Evolutionary conservation across 495 filamentous ascomycete species (phyloP).

Genomic region (Penicillium lividum): DNA sequence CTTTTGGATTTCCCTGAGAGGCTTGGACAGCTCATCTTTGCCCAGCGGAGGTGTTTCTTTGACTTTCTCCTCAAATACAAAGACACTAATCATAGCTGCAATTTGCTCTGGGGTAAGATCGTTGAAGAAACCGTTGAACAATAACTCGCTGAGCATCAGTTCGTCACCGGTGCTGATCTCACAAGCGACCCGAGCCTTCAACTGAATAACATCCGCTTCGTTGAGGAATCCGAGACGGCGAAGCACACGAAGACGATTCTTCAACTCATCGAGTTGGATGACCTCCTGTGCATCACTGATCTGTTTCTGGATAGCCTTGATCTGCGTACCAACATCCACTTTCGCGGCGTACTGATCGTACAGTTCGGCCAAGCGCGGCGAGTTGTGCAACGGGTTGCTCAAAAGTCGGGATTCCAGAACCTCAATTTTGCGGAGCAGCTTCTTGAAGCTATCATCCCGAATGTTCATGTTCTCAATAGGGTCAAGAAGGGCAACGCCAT

Average conservation of each 20-base stretch:
- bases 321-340: constrained; percentile 69
- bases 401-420: constrained; percentile 91
- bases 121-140: constrained; percentile 98
- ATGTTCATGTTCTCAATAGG: constrained; percentile 96
- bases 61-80: constrained; percentile 95
- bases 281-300: constrained; percentile 80
- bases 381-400: constrained; percentile 85
- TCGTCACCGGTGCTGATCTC: constrained; percentile 96
- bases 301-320: constrained; percentile 84
- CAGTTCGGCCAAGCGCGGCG: constrained; percentile 74
- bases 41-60: constrained; percentile 62
- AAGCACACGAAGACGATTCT: constrained; percentile 93
- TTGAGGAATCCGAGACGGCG: constrained; percentile 95
- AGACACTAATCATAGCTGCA: constrained; percentile 83
- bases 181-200: constrained; percentile 95
- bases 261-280: constrained; percentile 92
- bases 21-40: constrained; percentile 81
- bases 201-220: constrained; percentile 87
- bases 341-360: constrained; percentile 85
- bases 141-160: constrained; percentile 83
- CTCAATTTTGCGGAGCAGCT: constrained; percentile 92
- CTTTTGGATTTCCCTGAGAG: constrained; percentile 78
- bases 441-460: constrained; percentile 88
- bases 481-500: constrained; percentile 84
- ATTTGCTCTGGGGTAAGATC: constrained; percentile 83